Base-by-base conservation (phyloP, 140 eudicot species). In the Stevia rebaudiana region DNA sequence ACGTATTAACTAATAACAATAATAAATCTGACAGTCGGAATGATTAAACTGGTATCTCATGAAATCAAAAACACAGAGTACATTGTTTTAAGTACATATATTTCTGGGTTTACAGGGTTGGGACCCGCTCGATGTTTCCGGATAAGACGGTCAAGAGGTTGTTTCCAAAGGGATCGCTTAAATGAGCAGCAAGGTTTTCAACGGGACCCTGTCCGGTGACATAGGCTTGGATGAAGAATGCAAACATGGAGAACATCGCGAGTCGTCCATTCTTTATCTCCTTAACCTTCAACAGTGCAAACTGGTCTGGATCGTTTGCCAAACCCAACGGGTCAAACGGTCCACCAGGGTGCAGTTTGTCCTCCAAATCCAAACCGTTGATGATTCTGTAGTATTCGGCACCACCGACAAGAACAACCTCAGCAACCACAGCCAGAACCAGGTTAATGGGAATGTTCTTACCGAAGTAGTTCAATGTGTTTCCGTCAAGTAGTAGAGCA, bases 311-410 rank as follows among this genome's bases (percentile, higher is more conserved):
- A 65, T 89, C 95, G 7, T 81, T 78, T 0, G 91, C 97, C 13
- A 89, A 79, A 8, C 97, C 97, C 86, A 89, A 56, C 37, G 97
- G 97, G 60, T 89, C 97, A 31, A 89, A 89, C 24, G 95, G 97
- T 44, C 97, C 97, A 22, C 97, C 97, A 1, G 97, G 95, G 79
- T 89, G 97, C 68, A 89, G 84, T 64, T 62, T 85, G 95, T 89
- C 95, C 79, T 89, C 97, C 69, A 89, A 72, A 63, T 86, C 90
- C 95, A 92, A 81, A 31, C 98, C 98, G 19, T 92, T 92, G 71
- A 61, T 92, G 56, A 92, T 81, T 76, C 98, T 79, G 95, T 88
- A 92, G 75, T 92, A 92, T 68, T 92, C 98, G 3, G 98, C 98
- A 46, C 98, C 98, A 19, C 98, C 98, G 47, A 92, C 77, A 71